These are phyloP conservation scores for Lipomyces orientalis DNA, from an alignment of 805 yeast genomes.

Conservation along the genomic window DNA sequence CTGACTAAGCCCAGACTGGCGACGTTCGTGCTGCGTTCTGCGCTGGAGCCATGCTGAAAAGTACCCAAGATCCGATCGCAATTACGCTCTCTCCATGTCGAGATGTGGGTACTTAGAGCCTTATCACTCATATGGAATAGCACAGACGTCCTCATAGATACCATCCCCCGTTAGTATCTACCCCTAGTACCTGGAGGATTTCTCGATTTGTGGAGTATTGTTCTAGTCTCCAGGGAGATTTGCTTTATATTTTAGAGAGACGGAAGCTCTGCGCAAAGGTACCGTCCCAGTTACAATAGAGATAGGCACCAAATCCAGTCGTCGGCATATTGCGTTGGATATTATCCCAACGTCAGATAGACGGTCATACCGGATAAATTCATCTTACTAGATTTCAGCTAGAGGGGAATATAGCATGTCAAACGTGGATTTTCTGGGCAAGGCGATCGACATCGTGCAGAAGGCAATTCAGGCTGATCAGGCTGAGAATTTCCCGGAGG, in stretches of 20 bases:
- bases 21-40: no score
- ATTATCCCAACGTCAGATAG: neutral
- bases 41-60: no score
- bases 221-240: neutral
- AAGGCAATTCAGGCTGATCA: slow-evolving; percentile 95
- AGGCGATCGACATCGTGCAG: slow-evolving; percentile 94
- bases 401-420: slow-evolving; percentile 31
- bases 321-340: neutral
- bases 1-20: no score
- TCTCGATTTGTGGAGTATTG: neutral
- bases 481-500: slow-evolving; percentile 88
- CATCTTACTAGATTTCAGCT: neutral
- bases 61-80: no score
- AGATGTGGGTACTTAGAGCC: no score
- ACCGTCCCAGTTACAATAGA: neutral
- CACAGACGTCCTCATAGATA: no score
- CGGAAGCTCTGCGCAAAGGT: neutral
- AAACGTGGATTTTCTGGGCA: slow-evolving; percentile 72
- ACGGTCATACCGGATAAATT: neutral
- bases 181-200: neutral
- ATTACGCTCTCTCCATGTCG: no score
- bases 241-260: neutral
- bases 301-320: neutral
- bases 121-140: no score
- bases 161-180: no score